Conservation (phyloP, 371 early-diverging fungal species). For the Mortierella sp. region DNA sequence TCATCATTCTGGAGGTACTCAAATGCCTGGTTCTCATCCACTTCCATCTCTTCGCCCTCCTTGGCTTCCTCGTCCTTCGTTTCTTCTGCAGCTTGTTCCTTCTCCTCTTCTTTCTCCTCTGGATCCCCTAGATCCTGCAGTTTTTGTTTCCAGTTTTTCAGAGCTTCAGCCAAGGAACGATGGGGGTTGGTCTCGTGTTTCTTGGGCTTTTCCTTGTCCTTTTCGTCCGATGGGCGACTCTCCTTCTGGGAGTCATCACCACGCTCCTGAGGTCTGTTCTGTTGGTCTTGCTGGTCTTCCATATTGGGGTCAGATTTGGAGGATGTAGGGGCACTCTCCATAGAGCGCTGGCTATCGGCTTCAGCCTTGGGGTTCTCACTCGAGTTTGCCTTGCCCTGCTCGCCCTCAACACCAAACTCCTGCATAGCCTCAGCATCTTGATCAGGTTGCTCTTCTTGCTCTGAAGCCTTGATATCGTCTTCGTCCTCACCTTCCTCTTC, state of each 20-base stretch:
- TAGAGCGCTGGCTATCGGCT: conserved; percentile 61
- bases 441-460: conserved; percentile 65
- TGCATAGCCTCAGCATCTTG: conserved; percentile 67
- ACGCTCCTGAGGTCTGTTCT: conserved; percentile 51
- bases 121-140: conserved; percentile 73
- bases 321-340: conserved; percentile 51
- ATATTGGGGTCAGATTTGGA: conserved; percentile 46
- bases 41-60: conserved; percentile 64
- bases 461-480: conserved; percentile 59
- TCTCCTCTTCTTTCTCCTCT: conserved; percentile 64
- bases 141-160: conserved; percentile 91
- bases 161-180: conserved; percentile 89
- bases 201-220: conserved; percentile 59
- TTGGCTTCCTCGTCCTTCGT: conserved; percentile 60
- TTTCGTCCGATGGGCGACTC: conserved; percentile 56
- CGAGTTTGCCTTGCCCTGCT: conserved; percentile 69
- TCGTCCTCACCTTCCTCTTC: conserved; percentile 62
- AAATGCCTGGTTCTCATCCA: conserved; percentile 72
- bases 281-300: conserved; percentile 55
- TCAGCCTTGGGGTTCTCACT: conserved; percentile 66
- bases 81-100: conserved; percentile 58
- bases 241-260: conserved; percentile 51
- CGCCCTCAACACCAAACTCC: conserved; percentile 79
- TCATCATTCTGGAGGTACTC: conserved; percentile 86
- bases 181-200: conserved; percentile 73